These are phyloP conservation scores for Emericellopsis cladophorae DNA, from an alignment of 2,329 filamentous ascomycete species.

Conservation along the genomic window DNA sequence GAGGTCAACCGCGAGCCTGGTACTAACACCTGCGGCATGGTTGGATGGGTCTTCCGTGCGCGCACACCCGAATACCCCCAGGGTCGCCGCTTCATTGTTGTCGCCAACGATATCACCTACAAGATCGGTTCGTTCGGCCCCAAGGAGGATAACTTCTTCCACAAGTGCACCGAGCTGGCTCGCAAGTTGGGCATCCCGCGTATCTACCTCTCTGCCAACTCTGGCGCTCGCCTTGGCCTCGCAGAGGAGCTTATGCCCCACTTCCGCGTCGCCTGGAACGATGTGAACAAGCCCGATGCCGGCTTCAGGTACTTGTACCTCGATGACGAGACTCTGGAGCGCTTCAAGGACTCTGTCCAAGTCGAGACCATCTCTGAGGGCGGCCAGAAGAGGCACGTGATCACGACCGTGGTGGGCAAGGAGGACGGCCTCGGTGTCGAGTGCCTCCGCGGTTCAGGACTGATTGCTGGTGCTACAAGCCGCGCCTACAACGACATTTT, in stretches of 20 bases:
- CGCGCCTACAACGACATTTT: constrained; percentile 98
- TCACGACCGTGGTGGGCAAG: constrained; percentile 81
- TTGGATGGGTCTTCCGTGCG: constrained; percentile 92
- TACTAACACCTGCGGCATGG: constrained; percentile 95
- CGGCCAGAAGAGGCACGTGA: constrained; percentile 85
- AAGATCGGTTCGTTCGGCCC: constrained; percentile 98
- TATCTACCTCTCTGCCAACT: constrained; percentile 97
- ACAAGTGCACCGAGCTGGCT: constrained; percentile 96
- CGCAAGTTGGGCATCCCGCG: constrained; percentile 89
- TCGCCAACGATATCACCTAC: constrained; percentile 98
- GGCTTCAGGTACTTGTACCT: constrained; percentile 98
- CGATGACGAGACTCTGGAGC: constrained; percentile 72
- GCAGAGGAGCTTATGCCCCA: constrained; percentile 94
- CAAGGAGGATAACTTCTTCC: constrained; percentile 94
- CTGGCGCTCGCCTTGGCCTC: constrained; percentile 91
- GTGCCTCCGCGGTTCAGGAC: constrained; percentile 89
- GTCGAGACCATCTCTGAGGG: constrained; percentile 79
- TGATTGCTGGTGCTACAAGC: constrained; percentile 95
- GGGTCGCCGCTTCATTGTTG: constrained; percentile 85
- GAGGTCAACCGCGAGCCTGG: constrained; percentile 93
- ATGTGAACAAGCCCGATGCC: constrained; percentile 62
- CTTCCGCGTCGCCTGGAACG: constrained; percentile 96
- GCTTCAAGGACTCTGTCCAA: constrained; percentile 62
- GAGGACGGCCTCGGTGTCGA: constrained; percentile 97
- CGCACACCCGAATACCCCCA: constrained; percentile 91